Percentiles rank a stretch among this genome's conserved stretches.
These are phyloP conservation scores for Erysimum cheiranthoides DNA, from an alignment of 345 rosid species.

Conservation along the genomic window DNA sequence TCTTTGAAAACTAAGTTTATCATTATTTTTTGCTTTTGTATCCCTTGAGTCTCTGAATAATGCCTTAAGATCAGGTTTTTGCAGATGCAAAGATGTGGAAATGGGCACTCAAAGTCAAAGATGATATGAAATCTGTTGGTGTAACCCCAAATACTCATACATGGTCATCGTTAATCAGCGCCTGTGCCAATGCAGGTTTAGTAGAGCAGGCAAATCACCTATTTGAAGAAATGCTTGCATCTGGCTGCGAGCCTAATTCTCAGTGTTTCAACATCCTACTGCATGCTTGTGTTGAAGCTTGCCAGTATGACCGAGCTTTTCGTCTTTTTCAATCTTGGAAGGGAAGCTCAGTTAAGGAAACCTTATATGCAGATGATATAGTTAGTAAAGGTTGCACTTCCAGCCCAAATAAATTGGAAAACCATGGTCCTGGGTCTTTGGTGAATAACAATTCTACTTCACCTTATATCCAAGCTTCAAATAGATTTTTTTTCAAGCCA, in stretches of 20 bases:
- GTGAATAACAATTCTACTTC: constrained; percentile 46
- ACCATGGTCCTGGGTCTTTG: constrained; percentile 25
- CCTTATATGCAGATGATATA: constrained; percentile 39
- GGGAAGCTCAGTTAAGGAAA: constrained; percentile 48
- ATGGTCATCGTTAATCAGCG: constrained; percentile 94
- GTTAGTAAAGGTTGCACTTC: constrained; percentile 25
- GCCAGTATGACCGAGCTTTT: constrained; percentile 91
- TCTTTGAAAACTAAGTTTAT: constrained; percentile 4
- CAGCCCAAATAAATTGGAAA: constrained; percentile 32
- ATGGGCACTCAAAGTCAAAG: constrained; percentile 83
- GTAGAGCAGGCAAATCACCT: constrained; percentile 79
- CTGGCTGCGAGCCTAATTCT: constrained; percentile 87
- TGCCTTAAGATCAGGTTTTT: constrained; percentile 62
- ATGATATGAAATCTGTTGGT: constrained; percentile 79
- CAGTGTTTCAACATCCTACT: constrained; percentile 84
- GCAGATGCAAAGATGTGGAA: constrained; percentile 93
- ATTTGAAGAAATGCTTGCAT: constrained; percentile 81
- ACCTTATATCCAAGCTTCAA: constrained; percentile 50
- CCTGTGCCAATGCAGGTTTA: constrained; percentile 88
- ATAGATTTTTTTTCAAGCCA: constrained; percentile 65
- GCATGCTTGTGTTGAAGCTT: constrained; percentile 91
- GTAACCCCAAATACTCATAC: constrained; percentile 75
- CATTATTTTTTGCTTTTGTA: constrained; percentile 7
- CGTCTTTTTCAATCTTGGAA: constrained; percentile 81
- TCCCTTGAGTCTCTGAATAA: constrained; percentile 24